Conservation (phyloP, 768 basidiomycete species). For the Vararia minispora region DNA sequence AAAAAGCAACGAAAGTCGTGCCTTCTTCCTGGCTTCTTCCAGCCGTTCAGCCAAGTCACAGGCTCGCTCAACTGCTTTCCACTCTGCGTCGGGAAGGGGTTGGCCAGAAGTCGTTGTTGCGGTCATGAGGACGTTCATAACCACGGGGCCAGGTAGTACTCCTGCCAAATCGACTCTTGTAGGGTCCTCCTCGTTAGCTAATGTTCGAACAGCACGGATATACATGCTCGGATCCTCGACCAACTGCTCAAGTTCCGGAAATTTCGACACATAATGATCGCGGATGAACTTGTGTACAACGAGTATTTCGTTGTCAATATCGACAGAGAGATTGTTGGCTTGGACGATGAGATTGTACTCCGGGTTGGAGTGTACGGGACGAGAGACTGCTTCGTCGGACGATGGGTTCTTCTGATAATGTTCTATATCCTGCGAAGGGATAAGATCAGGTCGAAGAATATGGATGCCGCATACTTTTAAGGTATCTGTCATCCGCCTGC, state of each 20-base stretch:
- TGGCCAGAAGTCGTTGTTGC: conserved; percentile 86
- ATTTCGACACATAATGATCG: conserved; percentile 91
- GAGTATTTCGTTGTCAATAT: conserved; percentile 96
- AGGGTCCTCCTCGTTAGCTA: conserved; percentile 85
- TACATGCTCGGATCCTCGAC: conserved; percentile 88
- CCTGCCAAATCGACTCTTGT: conserved; percentile 77
- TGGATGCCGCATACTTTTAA: conserved; percentile 43
- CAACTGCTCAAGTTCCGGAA: conserved; percentile 94
- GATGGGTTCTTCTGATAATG: conserved; percentile 77
- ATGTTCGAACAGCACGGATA: conserved; percentile 78
- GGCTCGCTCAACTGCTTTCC: conserved; percentile 74
- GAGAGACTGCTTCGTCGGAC: conserved; percentile 63
- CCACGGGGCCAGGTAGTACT: conserved; percentile 76
- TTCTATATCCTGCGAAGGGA: conserved; percentile 91
- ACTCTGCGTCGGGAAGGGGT: conserved; percentile 54
- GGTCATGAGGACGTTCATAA: conserved; percentile 94
- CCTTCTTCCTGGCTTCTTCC: conserved; percentile 85
- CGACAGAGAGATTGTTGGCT: conserved; percentile 96
- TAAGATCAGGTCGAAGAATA: no score
- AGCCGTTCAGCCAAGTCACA: conserved; percentile 84
- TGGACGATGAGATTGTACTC: conserved; percentile 96
- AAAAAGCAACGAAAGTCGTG: conserved; percentile 17
- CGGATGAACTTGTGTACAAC: conserved; percentile 99
- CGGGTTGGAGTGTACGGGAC: conserved; percentile 80
- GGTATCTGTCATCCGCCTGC: conserved; percentile 81